phyloP scores from a whole-genome alignment of 1,139 yeast genomes.

The Candida sp. region DNA sequence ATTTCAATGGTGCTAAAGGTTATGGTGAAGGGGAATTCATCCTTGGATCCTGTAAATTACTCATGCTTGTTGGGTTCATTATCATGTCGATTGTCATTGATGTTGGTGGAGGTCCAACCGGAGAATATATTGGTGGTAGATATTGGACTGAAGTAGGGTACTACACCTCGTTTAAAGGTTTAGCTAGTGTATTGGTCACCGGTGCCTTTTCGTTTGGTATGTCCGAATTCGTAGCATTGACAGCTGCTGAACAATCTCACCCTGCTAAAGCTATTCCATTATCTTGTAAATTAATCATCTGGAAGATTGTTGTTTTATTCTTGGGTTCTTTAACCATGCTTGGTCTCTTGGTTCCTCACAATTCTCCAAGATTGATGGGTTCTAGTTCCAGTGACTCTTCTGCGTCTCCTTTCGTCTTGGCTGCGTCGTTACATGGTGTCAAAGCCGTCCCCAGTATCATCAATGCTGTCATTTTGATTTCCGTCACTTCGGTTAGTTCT shows the following conservation, averaged over 20 bases:
- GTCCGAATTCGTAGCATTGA: conserved; percentile 37
- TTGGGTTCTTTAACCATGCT: conserved; percentile 40
- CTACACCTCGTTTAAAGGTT: conserved; percentile 36
- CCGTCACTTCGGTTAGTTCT: conserved; percentile 45
- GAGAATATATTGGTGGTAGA: conserved; percentile 43
- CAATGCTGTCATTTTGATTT: conserved; percentile 40
- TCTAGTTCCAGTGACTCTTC: conserved; percentile 30
- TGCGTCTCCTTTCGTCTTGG: conserved; percentile 45
- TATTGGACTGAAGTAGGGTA: conserved; percentile 45
- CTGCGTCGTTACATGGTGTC: conserved; percentile 38
- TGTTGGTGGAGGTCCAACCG: conserved; percentile 34
- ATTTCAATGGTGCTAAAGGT: conserved; percentile 39
- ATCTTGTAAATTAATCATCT: conserved; percentile 40
- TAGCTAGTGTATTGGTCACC: conserved; percentile 36
- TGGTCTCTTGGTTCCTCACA: conserved; percentile 41
- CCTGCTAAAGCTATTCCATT: conserved; percentile 40
- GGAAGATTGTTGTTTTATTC: conserved; percentile 36
- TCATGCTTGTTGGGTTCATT: conserved; percentile 37
- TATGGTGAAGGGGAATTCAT: conserved; percentile 45
- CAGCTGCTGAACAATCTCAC: conserved; percentile 40
- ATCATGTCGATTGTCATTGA: conserved; percentile 38
- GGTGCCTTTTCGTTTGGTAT: conserved; percentile 39
- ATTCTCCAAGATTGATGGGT: conserved; percentile 38
- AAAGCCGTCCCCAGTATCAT: conserved; percentile 38
- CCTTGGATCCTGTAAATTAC: conserved; percentile 33